Percentiles rank a stretch among this genome's conserved stretches.
Conservation (phyloP, 2,329 filamentous ascomycete genomes). For the Pestalotiopsis sp. region DNA sequence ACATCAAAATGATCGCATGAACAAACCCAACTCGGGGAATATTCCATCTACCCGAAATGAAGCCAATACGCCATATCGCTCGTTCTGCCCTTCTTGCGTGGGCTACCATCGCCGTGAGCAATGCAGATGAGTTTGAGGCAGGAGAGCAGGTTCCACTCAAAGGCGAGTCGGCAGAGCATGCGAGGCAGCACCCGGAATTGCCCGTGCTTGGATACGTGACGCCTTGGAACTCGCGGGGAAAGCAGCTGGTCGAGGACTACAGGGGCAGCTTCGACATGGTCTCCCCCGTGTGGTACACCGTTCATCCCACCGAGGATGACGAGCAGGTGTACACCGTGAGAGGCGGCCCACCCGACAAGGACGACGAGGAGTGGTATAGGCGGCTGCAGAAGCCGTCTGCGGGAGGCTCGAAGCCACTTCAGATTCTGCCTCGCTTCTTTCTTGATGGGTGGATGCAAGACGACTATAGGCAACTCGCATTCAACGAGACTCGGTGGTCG, state of each 20-base stretch:
- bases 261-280: constrained; percentile 24
- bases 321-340: constrained; percentile 20
- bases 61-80: no score
- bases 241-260: constrained; percentile 22
- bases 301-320: constrained; percentile 18
- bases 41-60: no score
- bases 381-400: neutral
- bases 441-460: constrained; percentile 22
- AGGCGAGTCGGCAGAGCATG: neutral
- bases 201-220: constrained; percentile 23
- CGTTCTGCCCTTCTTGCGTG: neutral
- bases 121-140: neutral
- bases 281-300: constrained; percentile 25
- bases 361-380: constrained; percentile 16
- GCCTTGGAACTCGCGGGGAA: constrained; percentile 25
- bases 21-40: no score
- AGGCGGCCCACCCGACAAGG: constrained; percentile 18
- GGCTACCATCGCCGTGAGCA: neutral
- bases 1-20: no score
- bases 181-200: neutral
- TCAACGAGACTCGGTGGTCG: constrained; percentile 23
- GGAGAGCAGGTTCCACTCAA: neutral
- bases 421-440: constrained; percentile 21
- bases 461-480: constrained; percentile 21
- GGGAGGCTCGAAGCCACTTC: neutral